A percentile compares a stretch with the other conserved stretches of the same genome.
Conservation (phyloP, 345 rosid species). For the Gossypium bickii region DNA sequence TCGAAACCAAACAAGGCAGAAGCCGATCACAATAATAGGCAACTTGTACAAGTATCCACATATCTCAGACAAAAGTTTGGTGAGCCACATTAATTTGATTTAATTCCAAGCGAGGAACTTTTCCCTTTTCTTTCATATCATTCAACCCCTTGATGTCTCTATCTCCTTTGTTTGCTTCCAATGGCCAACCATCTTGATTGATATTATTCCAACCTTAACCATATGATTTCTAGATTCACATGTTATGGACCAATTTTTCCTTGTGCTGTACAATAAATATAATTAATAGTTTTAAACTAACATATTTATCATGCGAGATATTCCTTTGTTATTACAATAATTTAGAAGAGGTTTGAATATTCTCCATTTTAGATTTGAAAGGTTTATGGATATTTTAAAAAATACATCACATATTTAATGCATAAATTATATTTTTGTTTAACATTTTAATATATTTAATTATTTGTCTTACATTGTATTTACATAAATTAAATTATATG, state of each 20-base stretch:
- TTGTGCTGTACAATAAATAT: neutral
- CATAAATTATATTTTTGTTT: too few species aligned
- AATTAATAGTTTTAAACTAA: too few species aligned
- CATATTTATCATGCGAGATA: too few species aligned
- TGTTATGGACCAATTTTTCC: neutral
- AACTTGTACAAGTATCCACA: conserved; percentile 7
- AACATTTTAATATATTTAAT: too few species aligned
- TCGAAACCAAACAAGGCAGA: conserved; percentile 2
- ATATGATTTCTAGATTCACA: conserved; percentile 13
- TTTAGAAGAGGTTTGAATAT: too few species aligned
- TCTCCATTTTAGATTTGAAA: too few species aligned
- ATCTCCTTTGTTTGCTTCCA: conserved; percentile 26
- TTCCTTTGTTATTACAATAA: too few species aligned
- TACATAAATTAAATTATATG: too few species aligned
- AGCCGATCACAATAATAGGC: neutral
- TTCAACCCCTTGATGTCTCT: conserved; percentile 19
- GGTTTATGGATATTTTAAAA: too few species aligned
- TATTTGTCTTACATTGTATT: too few species aligned
- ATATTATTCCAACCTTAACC: conserved; percentile 2
- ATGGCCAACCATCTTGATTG: neutral
- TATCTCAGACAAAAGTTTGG: conserved; percentile 7
- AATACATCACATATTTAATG: too few species aligned
- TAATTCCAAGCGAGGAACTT: neutral
- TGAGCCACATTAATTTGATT: neutral
- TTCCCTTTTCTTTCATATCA: conserved; percentile 4